Evolutionary conservation across 208 protist genomes (phyloP), one percentile per base, ranked within the genome.

Genomic region (Phytomonas francai): DNA sequence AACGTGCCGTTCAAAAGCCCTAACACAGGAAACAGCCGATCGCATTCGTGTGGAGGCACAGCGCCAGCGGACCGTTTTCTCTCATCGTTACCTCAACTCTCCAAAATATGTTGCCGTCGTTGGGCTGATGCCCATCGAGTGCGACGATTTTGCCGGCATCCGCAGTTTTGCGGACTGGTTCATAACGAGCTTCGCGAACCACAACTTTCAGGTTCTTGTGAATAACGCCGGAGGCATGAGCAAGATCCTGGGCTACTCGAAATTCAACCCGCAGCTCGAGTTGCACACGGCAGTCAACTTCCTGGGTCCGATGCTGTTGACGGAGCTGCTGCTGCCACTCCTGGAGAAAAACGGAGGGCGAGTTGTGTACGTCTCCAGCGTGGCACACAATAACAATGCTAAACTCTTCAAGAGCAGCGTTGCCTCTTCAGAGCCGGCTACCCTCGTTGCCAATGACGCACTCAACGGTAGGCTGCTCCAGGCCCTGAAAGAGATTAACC

Each of bases 221-320:
- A 93, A 93, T 71, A 95, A 95, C 71, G 90, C 90, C 1, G 90
- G 90, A n/a, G 80, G 79, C 58, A 93, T 95, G 85, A 72, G 72
- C 7, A 74, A 60, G 5, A 61, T 54, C 12, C 59, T 93, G n/a
- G 16, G n/a, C 11, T 93, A 87, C 58, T 91, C 83, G 6, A 12
- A n/a, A 0, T 72, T 77, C 34, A 73, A 87, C 42, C 71, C 81
- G 5, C 34, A 79, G 12, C 57, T 95, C 28, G 89, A 93, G 80
- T 63, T 81, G 19, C 85, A 92, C 78, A 92, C 81, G 0, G 90
- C 90, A n/a, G 85, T 87, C 27, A 95, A 95, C 64, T 92, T 93
- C 56, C 77, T 93, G 27, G 87, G 90, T 0, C 90, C 87, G 9
- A 25, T 93, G 64, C 79, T 95, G 54, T 76, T 95, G 56, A 93